Percentiles rank a stretch among this genome's conserved stretches.
Evolutionary conservation across 2,329 filamentous ascomycete species (phyloP).

Genomic region (Paecilomyces variotii): DNA sequence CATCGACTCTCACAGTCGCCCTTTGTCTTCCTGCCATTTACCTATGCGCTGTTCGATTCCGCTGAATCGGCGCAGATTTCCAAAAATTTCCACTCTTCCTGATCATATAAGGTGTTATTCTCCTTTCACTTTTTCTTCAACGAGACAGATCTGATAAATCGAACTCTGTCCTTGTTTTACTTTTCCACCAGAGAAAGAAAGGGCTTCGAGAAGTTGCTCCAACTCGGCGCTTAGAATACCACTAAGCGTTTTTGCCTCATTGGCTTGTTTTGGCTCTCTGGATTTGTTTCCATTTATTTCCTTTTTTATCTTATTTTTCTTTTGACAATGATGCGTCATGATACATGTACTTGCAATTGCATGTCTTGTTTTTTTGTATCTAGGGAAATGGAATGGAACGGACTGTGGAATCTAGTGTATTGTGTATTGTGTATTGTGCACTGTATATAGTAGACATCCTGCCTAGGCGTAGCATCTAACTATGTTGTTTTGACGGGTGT

Average conservation of each 20-base stretch:
- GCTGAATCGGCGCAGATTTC: neutral
- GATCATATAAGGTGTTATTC: neutral
- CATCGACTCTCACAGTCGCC: neutral
- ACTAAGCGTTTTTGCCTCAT: neutral
- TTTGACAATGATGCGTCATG: neutral
- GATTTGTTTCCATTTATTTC: neutral
- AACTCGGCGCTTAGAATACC: neutral
- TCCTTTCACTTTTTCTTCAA: neutral
- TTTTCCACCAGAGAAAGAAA: neutral
- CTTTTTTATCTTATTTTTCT: neutral
- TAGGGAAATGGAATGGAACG: neutral
- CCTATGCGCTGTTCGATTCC: neutral
- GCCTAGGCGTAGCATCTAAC: too few species aligned
- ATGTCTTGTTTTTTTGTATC: neutral
- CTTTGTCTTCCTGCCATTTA: neutral
- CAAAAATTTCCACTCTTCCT: neutral
- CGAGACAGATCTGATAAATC: neutral
- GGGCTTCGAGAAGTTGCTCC: neutral
- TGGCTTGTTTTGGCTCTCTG: neutral
- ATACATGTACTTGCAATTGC: neutral
- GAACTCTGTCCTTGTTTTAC: neutral
- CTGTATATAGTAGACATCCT: too few species aligned
- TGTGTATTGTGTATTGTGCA: neutral
- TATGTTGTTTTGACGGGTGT: too few species aligned
- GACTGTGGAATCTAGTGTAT: neutral